Evolutionary conservation across 2,329 filamentous ascomycete genomes (phyloP), one percentile per base, ranked within the genome.

Genomic region (Arthrobotrys musiformis): DNA sequence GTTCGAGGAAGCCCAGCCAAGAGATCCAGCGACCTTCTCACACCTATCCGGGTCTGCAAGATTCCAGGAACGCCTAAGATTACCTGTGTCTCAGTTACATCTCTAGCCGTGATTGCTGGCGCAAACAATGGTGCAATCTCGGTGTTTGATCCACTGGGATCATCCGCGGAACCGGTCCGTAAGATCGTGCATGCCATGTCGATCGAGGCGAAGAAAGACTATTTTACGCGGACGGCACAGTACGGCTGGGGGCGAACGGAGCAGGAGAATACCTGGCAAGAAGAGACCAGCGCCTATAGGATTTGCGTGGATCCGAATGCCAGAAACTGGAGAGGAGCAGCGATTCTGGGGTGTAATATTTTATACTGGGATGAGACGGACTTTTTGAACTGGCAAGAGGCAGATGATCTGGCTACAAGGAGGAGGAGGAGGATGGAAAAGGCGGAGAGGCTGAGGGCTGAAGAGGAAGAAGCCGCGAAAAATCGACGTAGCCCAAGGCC

Each of bases 171-270:
- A 40, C 72, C 72, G 6, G 40, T 76, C 19, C 64, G 72, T 8
- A 76, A 76, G 48, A 76, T 76, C 26, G 72, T 76, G 17, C 72
- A 76, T 17, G 72, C 72, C 6, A 76, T 76, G 72, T 58, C 72
- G 22, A 76, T 76, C n/a, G 72, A 76, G 33, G 72, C 72, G 50
- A 76, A 76, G 72, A 76, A 76, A 48, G 72, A 76, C 33, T 76
- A 76, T 37, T 76, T 76, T 37, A 42, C 46, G 24, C 58, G 72
- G 13, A 76, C 72, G 8, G 22, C 58, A 8, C 64, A 63, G 37
- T 76, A 76, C 48, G 72, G 72, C 15, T 76, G 72, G 72, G 54
- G 64, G 13, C 61, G 72, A 11, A 60, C 72, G 13, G 72, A 76
- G 28, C 72, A 76, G 19, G 72, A 76, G n/a, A 76, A 76, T 30